Evolutionary conservation across 305 asterid genomes (phyloP).

Genomic region (Fraxinus latifolia): DNA sequence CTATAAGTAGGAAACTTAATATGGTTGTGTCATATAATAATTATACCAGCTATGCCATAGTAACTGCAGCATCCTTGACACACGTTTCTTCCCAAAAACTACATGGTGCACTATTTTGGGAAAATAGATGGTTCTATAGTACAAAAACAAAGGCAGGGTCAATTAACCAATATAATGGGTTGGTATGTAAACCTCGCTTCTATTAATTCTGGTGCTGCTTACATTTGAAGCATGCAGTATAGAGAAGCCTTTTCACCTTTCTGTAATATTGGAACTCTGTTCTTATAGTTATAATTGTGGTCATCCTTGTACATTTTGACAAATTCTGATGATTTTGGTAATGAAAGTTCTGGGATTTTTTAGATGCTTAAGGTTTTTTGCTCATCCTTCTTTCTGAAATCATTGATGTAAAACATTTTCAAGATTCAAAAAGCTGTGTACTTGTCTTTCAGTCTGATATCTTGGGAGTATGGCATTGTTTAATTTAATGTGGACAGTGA

Average conservation of each 20-base stretch:
- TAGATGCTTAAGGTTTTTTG: not conserved
- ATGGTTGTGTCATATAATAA: not conserved
- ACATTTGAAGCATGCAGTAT: not conserved
- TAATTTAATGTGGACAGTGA: not conserved
- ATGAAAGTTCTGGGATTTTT: not conserved
- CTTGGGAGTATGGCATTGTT: not conserved
- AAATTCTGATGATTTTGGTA: not conserved
- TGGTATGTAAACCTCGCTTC: not conserved
- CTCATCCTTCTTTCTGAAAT: not conserved
- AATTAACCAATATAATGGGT: not conserved
- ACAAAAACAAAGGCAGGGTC: not conserved
- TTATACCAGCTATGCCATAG: not conserved
- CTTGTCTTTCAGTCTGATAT: not conserved
- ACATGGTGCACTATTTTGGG: not conserved
- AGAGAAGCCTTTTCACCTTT: not conserved
- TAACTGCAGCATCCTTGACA: not conserved
- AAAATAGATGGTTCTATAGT: not conserved
- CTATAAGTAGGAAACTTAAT: not conserved
- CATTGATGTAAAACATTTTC: not conserved
- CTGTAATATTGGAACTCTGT: not conserved
- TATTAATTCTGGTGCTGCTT: conserved; percentile 1
- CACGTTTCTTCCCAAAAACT: not conserved
- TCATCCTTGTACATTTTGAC: not conserved
- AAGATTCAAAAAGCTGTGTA: not conserved
- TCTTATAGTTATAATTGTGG: not conserved